Evolutionary conservation across 371 early-diverging fungal species (phyloP).

Genomic region (Entomophthora muscae): DNA sequence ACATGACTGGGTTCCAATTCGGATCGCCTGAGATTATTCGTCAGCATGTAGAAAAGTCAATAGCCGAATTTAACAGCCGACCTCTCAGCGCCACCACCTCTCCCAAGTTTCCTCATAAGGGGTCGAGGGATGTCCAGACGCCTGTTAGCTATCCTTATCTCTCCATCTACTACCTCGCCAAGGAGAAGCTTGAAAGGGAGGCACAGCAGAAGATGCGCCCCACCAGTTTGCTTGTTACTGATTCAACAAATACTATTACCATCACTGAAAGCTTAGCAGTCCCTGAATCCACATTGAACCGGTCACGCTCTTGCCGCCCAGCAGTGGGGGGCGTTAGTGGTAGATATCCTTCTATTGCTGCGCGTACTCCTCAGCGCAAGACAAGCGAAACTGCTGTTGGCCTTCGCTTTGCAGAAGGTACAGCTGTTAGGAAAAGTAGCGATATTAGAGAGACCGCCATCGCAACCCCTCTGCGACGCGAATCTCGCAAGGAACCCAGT

Average conservation of each 20-base stretch:
- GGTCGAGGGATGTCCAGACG: conserved; percentile 7
- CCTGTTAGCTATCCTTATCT: conserved; percentile 40
- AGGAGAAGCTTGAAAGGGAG: conserved; percentile 62
- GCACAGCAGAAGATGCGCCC: conserved; percentile 5
- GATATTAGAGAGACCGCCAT: neutral
- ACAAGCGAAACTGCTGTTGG: neutral
- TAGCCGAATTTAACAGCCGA: conserved; percentile 20
- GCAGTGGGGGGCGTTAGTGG: neutral
- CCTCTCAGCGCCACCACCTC: conserved; percentile 14
- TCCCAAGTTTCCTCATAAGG: neutral
- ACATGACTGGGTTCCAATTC: conserved; percentile 84
- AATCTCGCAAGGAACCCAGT: neutral
- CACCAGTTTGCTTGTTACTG: too few species aligned
- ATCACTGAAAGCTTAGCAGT: neutral
- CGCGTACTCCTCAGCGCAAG: neutral
- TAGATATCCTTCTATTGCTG: neutral
- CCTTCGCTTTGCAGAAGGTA: neutral
- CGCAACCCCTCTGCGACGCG: neutral
- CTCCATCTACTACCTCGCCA: conserved; percentile 73
- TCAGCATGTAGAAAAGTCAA: conserved; percentile 31
- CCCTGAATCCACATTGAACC: neutral
- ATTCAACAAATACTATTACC: neutral
- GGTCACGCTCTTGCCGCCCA: conserved; percentile 3
- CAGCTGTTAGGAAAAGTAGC: neutral
- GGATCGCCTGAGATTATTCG: conserved; percentile 54